Evolutionary conservation across 345 rosid genomes (phyloP), one percentile per base, ranked within the genome.

Genomic region (Moricandia moricandioides): DNA sequence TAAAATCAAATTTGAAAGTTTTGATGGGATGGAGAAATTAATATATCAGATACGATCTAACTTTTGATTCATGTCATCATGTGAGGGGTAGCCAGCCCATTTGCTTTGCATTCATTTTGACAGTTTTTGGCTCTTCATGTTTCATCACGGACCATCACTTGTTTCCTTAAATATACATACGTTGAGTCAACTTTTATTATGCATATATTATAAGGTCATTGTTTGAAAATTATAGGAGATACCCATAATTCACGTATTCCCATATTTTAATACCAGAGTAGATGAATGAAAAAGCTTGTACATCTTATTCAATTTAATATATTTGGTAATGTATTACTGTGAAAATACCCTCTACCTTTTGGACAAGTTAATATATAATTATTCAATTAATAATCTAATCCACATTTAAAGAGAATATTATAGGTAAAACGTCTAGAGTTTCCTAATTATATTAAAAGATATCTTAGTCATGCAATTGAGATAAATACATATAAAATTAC

Each of bases 31-130:
- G 52, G 35, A 57, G 11, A 74, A 57, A 8, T 21, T 49, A 49
- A 27, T 8, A 39, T 18, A 7, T 39, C 31, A 69, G 37, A 17
- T 52, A 52, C 56, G 47, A 68, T 75, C 27, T 30, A 43, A 26
- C 7, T 34, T 58, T 71, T 67, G 80, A 71, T 33, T 71, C 80
- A 71, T 77, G 80, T 58, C 67, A 71, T 65, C 80, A 71, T 77
- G 80, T 65, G 76, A 71, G 12, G 64, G 67, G 76, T 65, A 71
- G 59, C 71, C 65, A 70, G 65, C 18, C 67, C 71, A 55, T 63
- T 69, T 64, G 76, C 72, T 65, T 71, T 65, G 66, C 76, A 71
- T 77, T 71, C 62, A 77, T 57, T 71, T 71, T 34, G 66, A 75
- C 26, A 70, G 18, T 57, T 69, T 70, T 70, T 45, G 60, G 75